Base-by-base conservation (phyloP, 75 land plant genomes). In the Cryptomeria japonica region DNA sequence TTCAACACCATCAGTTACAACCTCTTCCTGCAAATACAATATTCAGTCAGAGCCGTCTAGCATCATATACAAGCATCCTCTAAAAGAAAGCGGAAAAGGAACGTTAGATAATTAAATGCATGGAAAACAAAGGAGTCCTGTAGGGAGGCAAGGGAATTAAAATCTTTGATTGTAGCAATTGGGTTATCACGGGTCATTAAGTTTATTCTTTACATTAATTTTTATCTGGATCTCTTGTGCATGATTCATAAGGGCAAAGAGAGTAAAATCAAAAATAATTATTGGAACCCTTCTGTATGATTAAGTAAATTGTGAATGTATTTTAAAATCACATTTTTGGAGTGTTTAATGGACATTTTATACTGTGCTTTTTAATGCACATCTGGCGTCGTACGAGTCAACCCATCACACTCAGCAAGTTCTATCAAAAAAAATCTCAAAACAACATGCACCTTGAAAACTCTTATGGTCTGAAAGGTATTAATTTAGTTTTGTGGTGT, bases 1-100 rank as follows among this genome's bases (percentile, higher is more conserved):
- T 88, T 97, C 96, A 19, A 97, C 95, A 49, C 94, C 94, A 70
- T 91, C 91, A 70, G 91, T 97, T 14, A 97, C 87, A 41, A 89
- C 90, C 88, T 93, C 96, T 86, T 97, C 99, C 99, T 97, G 94
- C 84, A 5, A 85, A 3, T 53, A 85, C 15, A 46, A 82, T 28
- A 82, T 46, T 11, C 37, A 75, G 15, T 82, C 82, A 79, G 10
- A 46, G 51, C 28, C 31, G 31, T 44, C 28, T 82, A 82, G 14
- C 32, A 82, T 13, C n/a, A 5, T 82, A 49, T 39, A 19, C 46
- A 44, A 46, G 84, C 10, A 39, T 12, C 49, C 28, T 82, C 25
- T n/a, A 16, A 82, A 82, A 4, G 13, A 46, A 82, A 28, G 34
- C 2, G 28, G 5, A 82, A 5, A 14, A 46, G n/a, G 53, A 25